Base-by-base conservation (phyloP, 192 early-diverging fungal genomes). In the Allomyces macrogynus region DNA sequence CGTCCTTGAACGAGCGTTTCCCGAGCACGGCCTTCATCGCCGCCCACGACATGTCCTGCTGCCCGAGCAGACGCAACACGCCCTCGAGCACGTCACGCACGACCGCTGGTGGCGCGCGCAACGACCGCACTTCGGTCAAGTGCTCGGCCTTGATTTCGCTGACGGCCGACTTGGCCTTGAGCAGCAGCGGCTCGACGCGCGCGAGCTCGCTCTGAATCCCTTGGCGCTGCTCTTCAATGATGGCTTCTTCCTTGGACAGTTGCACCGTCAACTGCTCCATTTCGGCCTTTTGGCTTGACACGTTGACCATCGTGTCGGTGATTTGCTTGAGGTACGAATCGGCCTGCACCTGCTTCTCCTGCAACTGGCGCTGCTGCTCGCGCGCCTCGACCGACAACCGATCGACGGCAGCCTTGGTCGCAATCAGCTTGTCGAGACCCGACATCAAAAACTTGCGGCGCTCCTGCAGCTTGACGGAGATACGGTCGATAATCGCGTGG, bases 1-100 rank as follows among this genome's bases (percentile, higher is more conserved):
- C 82, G 24, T 84, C 82, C 62, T 84, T 84, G 10, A 84, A 71
- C 0, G 78, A 80, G 27, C 82, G 27, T 65, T 84, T 80, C 23
- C 82, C 82, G 23, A 84, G 69, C 66, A 84, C 84, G 0, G 78
- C 73, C 65, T 84, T 84, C 82, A 84, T 84, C 67, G 79, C 84
- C 49, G 80, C 84, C 82, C 82, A 84, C 7, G 81, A 83, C 76
- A 81, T 84, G 65, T 84, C 82, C 60, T 80, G 65, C 25, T 72
- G 78, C 25, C 82, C 82, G 75, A 84, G 80, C 14, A 84, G 67
- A 11, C 80, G 61, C 44, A 84, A 63, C 12, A 84, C 80, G 14
- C 76, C 82, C 67, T 84, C 82, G 18, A 84, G 71, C 9, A 84
- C 82, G 70, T 84, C 82, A 57, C 82, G 63, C 60, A 84, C 76